Conservation (phyloP, 345 rosid species). For the Citrus australasica region DNA sequence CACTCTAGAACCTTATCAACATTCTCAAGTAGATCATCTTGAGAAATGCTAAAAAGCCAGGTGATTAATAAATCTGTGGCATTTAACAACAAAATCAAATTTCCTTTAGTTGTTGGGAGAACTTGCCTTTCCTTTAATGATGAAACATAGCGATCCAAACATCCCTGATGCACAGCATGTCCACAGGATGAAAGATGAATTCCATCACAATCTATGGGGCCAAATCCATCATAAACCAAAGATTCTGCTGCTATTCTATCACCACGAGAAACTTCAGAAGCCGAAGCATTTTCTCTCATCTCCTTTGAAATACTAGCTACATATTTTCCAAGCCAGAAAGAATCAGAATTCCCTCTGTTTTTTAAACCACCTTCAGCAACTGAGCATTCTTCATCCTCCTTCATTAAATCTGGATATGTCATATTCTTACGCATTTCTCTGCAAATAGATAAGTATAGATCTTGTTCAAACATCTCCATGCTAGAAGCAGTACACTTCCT, state of each 20-base stretch:
- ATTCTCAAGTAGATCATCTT: neutral
- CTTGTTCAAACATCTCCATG: constrained; percentile 60
- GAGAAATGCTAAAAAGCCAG: neutral
- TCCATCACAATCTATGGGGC: constrained; percentile 82
- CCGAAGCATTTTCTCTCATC: constrained; percentile 32
- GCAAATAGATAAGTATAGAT: constrained; percentile 45
- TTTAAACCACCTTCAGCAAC: constrained; percentile 30
- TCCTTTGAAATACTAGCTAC: constrained; percentile 49
- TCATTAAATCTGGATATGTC: constrained; percentile 18
- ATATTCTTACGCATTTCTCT: constrained; percentile 33
- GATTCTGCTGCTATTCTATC: constrained; percentile 28
- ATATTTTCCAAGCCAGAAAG: constrained; percentile 45
- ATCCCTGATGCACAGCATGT: constrained; percentile 93
- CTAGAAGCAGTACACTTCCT: constrained; percentile 32
- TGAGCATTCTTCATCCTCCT: constrained; percentile 22
- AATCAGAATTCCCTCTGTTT: constrained; percentile 36
- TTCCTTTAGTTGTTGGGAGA: neutral
- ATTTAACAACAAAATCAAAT: neutral
- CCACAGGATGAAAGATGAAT: constrained; percentile 89
- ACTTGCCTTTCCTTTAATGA: constrained; percentile 83
- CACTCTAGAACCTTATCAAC: constrained; percentile 2
- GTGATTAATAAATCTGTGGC: neutral
- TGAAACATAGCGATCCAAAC: constrained; percentile 79
- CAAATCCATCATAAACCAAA: constrained; percentile 55
- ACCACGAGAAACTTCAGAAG: constrained; percentile 36